These are phyloP conservation scores for Chlorella sp. DNA, from an alignment of 139 green algal species.

Conservation along the genomic window DNA sequence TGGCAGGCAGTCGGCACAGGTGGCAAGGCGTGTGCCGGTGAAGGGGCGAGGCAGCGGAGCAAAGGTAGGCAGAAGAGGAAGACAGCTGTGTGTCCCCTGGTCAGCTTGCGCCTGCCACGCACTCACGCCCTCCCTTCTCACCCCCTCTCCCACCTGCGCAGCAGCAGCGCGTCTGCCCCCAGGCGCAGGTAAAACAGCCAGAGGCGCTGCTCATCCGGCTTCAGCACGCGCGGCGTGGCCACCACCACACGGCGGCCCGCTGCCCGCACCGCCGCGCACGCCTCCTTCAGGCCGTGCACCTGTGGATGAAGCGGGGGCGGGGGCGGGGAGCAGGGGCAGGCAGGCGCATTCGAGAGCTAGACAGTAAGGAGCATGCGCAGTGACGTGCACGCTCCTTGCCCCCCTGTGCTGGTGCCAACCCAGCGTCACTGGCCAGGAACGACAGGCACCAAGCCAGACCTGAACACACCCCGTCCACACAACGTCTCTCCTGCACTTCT, in stretches of 20 bases:
- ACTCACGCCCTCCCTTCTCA: too few relatives aligned
- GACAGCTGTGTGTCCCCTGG: not conserved
- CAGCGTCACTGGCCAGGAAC: too few relatives aligned
- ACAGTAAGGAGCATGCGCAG: too few relatives aligned
- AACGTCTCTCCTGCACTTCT: too few relatives aligned
- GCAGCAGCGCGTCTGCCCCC: constrained; percentile 77
- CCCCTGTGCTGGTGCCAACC: too few relatives aligned
- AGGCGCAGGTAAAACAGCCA: constrained; percentile 81
- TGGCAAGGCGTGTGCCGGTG: not conserved
- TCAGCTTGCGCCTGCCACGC: too few relatives aligned
- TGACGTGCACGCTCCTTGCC: too few relatives aligned
- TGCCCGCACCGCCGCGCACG: constrained; percentile 58
- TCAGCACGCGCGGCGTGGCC: constrained; percentile 79
- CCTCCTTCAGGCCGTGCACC: constrained; percentile 80
- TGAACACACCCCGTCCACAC: too few relatives aligned
- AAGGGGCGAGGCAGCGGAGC: not conserved
- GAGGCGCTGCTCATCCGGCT: constrained; percentile 82
- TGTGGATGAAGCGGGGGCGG: not conserved
- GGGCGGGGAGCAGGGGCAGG: not conserved
- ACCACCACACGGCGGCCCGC: constrained; percentile 67
- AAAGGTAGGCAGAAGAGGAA: not conserved
- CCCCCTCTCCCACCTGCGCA: constrained; percentile 49
- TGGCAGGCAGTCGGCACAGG: not conserved
- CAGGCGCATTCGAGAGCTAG: too few relatives aligned
- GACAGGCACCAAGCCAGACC: too few relatives aligned